Conservation (phyloP, 2,329 filamentous ascomycete species). For the Xylaria hypoxylon region DNA sequence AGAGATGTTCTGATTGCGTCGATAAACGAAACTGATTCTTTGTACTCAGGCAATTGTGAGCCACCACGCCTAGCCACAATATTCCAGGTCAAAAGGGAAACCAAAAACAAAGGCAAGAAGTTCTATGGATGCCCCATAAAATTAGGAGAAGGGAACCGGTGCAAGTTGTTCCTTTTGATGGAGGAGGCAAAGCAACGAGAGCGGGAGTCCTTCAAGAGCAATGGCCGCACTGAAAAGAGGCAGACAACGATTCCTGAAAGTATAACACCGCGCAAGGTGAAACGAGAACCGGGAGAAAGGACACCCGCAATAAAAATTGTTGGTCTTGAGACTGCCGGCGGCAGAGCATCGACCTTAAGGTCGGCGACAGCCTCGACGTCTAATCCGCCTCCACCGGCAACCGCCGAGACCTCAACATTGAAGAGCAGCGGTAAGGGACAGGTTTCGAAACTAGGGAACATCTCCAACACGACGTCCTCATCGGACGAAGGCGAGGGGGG, state of each 20-base stretch:
- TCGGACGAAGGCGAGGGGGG: slow-evolving; percentile 33
- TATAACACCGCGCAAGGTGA: slow-evolving; percentile 45
- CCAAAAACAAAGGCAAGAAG: slow-evolving; percentile 61
- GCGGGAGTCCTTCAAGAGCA: slow-evolving; percentile 57
- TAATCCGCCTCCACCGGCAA: not conserved
- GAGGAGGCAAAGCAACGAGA: slow-evolving; percentile 63
- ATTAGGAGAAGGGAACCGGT: slow-evolving; percentile 56
- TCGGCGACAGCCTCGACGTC: slow-evolving; percentile 1
- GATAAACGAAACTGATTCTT: not conserved
- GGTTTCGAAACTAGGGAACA: not conserved
- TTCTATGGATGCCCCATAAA: slow-evolving; percentile 66
- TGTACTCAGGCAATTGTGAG: slow-evolving; percentile 60
- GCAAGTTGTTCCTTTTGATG: slow-evolving; percentile 69
- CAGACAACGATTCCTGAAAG: slow-evolving; percentile 48
- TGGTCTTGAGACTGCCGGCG: not conserved
- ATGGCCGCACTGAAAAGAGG: slow-evolving; percentile 58
- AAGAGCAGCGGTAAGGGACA: not conserved
- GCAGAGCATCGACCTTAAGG: slow-evolving; percentile 3
- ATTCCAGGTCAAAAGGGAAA: slow-evolving; percentile 62
- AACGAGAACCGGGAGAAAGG: slow-evolving; percentile 33
- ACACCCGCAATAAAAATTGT: slow-evolving; percentile 39
- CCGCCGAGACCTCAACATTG: slow-evolving; percentile 7
- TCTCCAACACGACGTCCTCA: slow-evolving; percentile 32
- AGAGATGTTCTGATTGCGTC: not conserved
- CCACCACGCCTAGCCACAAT: slow-evolving; percentile 62